Conservation (phyloP, 192 early-diverging fungal genomes). For the Backusella macrospora region DNA sequence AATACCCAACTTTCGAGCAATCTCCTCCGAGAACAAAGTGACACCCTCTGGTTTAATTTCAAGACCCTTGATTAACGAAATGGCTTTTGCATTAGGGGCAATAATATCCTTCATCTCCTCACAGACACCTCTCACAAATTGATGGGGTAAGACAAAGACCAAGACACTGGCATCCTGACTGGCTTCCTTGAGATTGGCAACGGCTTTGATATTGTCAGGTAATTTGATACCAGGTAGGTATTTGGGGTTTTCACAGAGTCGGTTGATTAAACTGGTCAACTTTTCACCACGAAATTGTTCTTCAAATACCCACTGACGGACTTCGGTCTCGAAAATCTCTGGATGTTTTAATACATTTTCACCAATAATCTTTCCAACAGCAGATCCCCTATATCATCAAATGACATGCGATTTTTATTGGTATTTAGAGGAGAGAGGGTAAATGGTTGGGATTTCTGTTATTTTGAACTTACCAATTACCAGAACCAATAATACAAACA, state of each 20-base stretch:
- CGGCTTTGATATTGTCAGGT: conserved; percentile 81
- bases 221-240: conserved; percentile 85
- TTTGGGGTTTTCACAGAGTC: conserved; percentile 86
- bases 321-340: conserved; percentile 68
- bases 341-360: conserved; percentile 72
- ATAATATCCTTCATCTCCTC: conserved; percentile 75
- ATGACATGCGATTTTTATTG: neutral
- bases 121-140: conserved; percentile 83
- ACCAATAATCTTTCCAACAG: conserved; percentile 89
- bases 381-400: conserved; percentile 75
- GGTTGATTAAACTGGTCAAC: conserved; percentile 93
- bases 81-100: conserved; percentile 73
- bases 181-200: conserved; percentile 75
- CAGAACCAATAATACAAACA: conserved; percentile 90
- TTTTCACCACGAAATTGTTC: conserved; percentile 80
- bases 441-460: too few relatives aligned
- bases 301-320: conserved; percentile 96
- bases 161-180: conserved; percentile 82
- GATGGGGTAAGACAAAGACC: conserved; percentile 96
- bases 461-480: conserved; percentile 82
- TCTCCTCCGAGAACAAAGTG: conserved; percentile 74
- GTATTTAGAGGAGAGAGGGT: neutral
- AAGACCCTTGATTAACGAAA: conserved; percentile 94
- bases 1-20: conserved; percentile 59
- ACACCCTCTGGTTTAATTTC: conserved; percentile 76